A percentile compares a stretch with the other conserved stretches of the same genome.
Conservation (phyloP, 495 filamentous ascomycete genomes). For the Penicillium argentinense region DNA sequence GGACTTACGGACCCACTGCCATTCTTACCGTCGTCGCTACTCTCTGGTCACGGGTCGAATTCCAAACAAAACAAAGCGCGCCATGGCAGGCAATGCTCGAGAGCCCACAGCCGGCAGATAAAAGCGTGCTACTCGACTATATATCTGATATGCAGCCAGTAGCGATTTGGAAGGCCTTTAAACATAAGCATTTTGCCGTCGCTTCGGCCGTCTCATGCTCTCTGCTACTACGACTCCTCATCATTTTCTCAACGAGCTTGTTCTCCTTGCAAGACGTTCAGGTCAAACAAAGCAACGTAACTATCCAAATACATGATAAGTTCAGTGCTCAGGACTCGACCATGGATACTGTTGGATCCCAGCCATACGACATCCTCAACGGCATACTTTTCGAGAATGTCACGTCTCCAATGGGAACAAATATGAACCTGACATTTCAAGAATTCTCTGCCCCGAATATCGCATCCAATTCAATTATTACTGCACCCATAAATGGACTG, state of each 20-base stretch:
- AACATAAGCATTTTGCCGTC: constrained; percentile 9
- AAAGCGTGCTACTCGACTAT: constrained; percentile 15
- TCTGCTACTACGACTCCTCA: constrained; percentile 8
- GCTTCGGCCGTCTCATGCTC: not conserved
- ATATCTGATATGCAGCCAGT: constrained; percentile 13
- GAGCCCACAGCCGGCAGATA: constrained; percentile 2
- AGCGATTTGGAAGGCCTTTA: constrained; percentile 2
- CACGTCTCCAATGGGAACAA: constrained; percentile 9
- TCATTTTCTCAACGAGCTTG: constrained; percentile 17
- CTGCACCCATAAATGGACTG: constrained; percentile 14
- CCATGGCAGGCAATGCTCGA: constrained; percentile 29
- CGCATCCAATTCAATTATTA: constrained; percentile 1
- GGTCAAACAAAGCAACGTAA: not conserved
- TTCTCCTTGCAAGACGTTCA: constrained; percentile 3
- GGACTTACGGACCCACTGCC: constrained; percentile 35
- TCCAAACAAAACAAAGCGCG: constrained; percentile 23
- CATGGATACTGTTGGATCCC: not conserved
- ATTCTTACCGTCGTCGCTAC: constrained; percentile 24
- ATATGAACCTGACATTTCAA: constrained; percentile 5
- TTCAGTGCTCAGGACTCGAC: not conserved
- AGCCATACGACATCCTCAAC: constrained; percentile 6
- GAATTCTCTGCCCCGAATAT: constrained; percentile 10
- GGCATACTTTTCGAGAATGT: constrained; percentile 11
- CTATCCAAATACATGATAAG: not conserved
- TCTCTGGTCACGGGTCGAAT: constrained; percentile 28